Evolutionary conservation across 495 filamentous ascomycete genomes (phyloP).

Genomic region (Annulohypoxylon maeteangense): DNA sequence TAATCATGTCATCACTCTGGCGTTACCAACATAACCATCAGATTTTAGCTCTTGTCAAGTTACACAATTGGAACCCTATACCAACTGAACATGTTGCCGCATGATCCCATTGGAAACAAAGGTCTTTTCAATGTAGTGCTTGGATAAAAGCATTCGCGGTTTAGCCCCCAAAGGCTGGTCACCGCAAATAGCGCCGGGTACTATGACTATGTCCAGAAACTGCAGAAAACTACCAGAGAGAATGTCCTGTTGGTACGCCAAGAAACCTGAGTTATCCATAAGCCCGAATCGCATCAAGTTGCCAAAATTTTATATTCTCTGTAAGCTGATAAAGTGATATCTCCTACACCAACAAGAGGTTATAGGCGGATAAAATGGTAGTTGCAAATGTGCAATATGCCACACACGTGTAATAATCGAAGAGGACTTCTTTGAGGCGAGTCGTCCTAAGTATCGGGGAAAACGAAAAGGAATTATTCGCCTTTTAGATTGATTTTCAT

Average conservation of each 20-base stretch:
- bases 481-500: not conserved
- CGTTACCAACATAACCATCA: not conserved
- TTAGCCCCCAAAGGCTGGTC: not conserved
- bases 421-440: not conserved
- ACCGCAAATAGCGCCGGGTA: not conserved
- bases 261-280: not conserved
- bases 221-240: not conserved
- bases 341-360: not conserved
- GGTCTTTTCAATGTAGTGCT: not conserved
- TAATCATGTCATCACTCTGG: not conserved
- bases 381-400: not conserved
- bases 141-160: not conserved
- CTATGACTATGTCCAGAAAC: not conserved
- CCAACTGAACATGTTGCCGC: not conserved
- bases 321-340: not conserved
- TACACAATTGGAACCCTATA: not conserved
- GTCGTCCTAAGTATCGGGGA: not conserved
- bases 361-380: not conserved
- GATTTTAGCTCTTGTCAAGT: not conserved
- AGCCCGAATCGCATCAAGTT: not conserved
- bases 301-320: not conserved
- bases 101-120: not conserved
- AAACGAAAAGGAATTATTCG: not conserved
- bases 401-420: not conserved
- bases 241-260: not conserved